A percentile compares a stretch with the other conserved stretches of the same genome.
phyloP scores from a whole-genome alignment of 164 flowering plant genomes.

The Vitis rotundifolia region DNA sequence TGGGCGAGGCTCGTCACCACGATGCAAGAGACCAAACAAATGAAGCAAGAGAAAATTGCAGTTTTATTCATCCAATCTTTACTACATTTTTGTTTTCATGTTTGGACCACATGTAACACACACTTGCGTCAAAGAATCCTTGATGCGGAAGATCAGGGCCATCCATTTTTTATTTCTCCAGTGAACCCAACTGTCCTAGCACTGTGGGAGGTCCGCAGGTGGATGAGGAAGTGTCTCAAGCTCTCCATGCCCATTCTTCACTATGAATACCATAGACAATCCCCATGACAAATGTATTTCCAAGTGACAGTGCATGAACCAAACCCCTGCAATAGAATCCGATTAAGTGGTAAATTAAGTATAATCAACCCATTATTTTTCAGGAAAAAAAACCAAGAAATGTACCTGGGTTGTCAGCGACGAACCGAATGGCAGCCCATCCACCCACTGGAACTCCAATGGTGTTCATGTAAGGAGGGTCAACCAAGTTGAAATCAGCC shows the following conservation, averaged over 20 bases:
- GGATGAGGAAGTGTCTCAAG: constrained; percentile 61
- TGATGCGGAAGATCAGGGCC: not conserved
- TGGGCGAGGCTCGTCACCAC: too few relatives aligned
- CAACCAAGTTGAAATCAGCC: constrained; percentile 53
- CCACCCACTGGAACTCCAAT: constrained; percentile 78
- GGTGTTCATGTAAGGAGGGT: constrained; percentile 73
- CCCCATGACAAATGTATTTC: constrained; percentile 70
- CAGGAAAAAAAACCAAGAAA: not conserved
- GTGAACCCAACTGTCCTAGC: constrained; percentile 31
- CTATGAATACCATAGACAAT: constrained; percentile 51
- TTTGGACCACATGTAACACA: constrained; percentile 11
- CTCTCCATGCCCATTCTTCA: constrained; percentile 57
- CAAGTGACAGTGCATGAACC: constrained; percentile 77
- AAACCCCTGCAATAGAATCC: constrained; percentile 42
- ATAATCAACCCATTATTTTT: not conserved
- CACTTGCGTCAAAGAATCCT: constrained; percentile 32
- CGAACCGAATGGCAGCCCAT: constrained; percentile 75
- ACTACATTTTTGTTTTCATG: constrained; percentile 9
- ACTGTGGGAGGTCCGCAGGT: constrained; percentile 58
- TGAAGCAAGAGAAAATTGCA: not conserved
- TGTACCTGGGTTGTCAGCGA: constrained; percentile 75
- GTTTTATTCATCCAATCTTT: constrained; percentile 11
- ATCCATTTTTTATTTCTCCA: not conserved
- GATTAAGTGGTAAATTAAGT: not conserved
- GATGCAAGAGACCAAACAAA: not conserved